A percentile compares a stretch with the other conserved stretches of the same genome.
These are phyloP conservation scores for Eimeria mitis DNA, from an alignment of 169 alveolate species.

Conservation along the genomic window DNA sequence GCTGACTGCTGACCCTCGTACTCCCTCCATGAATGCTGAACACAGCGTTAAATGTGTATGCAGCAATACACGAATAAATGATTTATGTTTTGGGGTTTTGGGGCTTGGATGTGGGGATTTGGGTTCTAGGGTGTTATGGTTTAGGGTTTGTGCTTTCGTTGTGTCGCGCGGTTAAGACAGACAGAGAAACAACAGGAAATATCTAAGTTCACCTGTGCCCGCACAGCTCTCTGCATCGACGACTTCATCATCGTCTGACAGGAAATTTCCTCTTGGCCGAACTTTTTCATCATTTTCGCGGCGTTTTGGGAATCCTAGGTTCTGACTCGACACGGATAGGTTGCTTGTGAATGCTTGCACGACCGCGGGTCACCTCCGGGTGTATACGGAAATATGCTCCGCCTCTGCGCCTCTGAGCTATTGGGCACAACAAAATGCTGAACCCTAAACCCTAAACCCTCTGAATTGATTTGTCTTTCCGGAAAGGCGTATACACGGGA, in stretches of 20 bases:
- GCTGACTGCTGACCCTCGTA: neutral
- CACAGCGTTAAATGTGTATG: neutral
- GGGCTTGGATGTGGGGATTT: too few relatives aligned
- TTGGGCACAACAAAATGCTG: neutral
- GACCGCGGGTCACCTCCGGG: neutral
- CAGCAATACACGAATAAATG: too few relatives aligned
- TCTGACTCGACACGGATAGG: neutral
- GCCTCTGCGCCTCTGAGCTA: neutral
- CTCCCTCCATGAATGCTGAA: neutral
- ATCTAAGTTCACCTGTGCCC: slow-evolving; percentile 85
- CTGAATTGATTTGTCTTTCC: too few relatives aligned
- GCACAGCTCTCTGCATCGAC: slow-evolving; percentile 92
- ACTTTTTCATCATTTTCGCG: slow-evolving; percentile 83
- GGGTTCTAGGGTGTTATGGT: too few relatives aligned
- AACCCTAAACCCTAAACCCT: neutral
- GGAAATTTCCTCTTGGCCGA: slow-evolving; percentile 89
- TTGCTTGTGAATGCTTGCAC: neutral
- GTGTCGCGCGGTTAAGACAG: neutral
- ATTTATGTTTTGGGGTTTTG: too few relatives aligned
- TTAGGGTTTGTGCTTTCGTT: neutral
- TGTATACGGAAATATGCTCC: neutral
- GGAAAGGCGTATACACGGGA: neutral
- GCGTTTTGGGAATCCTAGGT: neutral
- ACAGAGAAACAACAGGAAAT: neutral
- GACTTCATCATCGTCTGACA: slow-evolving; percentile 92